Base-by-base conservation (phyloP, 2,329 filamentous ascomycete genomes). In the Penicillium sp. region DNA sequence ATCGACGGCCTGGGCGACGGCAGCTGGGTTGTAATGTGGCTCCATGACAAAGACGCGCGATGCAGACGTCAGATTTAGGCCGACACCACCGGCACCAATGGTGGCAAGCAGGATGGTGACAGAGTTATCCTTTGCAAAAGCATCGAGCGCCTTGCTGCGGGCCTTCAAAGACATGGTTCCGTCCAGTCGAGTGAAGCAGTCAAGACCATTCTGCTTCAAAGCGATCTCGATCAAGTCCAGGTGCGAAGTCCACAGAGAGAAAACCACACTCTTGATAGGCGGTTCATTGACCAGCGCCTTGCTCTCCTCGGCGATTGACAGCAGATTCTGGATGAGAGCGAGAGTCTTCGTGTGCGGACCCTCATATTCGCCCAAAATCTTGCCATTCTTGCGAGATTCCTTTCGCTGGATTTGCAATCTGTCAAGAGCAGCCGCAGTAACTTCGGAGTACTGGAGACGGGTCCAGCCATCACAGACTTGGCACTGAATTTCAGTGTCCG, bases 41-140 rank as follows among this genome's bases (percentile, higher is more conserved):
- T 99, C 95, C 94, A 99, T 98, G 69, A 98, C 90, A 73, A 95
- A 98, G 14, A 96, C 94, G 56, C 86, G 89, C 72, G 88, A 95
- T 35, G 89, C 94, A 0, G 90, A 83, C 0, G 93, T 97, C 55
- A 98, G 80, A 71, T 98, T 98, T 40, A 98, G 86, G 14, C 94
- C 94, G 16, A 97, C 85, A 18, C 95, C 94, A 63, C 94, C 95
- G 0, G 94, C 94, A 71, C 89, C 92, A 75, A 97, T 96, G 10
- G 92, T 96, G 14, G 96, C 92, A 10, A 98, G 85, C 52, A 98
- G 92, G 54, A 96, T 88, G 35, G 87, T 87, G 37, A 96, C 84
- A 1, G 75, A 77, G 3, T 85, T 76, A 65, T 96, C 87, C 11
- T 89, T 85, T 37, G 89, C 87, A 76, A 99, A 96, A 1, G 79